These are phyloP conservation scores for Sideroxylon spinosum DNA, from an alignment of 179 eudicot genomes.

Conservation along the genomic window DNA sequence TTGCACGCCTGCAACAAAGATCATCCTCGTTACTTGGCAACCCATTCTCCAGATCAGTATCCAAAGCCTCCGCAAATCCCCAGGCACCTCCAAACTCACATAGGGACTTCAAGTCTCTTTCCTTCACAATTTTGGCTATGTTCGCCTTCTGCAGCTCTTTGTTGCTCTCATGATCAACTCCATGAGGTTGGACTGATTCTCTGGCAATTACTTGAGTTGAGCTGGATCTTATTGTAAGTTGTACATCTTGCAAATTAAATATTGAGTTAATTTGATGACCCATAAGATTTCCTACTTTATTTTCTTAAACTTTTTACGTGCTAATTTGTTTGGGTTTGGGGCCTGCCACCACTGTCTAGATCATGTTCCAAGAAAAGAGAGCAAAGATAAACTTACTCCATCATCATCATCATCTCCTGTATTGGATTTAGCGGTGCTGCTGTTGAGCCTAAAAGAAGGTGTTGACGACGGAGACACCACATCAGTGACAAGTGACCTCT, in stretches of 20 bases:
- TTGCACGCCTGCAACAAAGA: not conserved
- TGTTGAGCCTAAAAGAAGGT: not conserved
- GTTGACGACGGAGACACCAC: not conserved
- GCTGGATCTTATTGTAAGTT: not conserved
- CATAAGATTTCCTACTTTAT: too few species aligned
- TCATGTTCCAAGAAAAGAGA: not conserved
- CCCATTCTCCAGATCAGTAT: slow-evolving; percentile 6
- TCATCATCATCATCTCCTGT: not conserved
- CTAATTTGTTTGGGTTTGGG: too few species aligned
- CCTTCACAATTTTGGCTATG: slow-evolving; percentile 9
- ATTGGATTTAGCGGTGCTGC: not conserved
- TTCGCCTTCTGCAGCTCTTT: slow-evolving; percentile 5
- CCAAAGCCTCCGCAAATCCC: slow-evolving; percentile 11
- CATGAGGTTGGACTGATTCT: not conserved
- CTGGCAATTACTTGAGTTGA: not conserved
- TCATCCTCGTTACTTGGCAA: not conserved
- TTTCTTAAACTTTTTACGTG: too few species aligned
- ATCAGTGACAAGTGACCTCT: not conserved
- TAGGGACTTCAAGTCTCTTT: not conserved
- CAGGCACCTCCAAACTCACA: not conserved
- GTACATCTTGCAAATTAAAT: not conserved
- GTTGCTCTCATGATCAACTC: not conserved
- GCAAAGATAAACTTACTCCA: not conserved
- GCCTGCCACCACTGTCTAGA: too few species aligned
- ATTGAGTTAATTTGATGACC: not conserved